A percentile compares a stretch with the other conserved stretches of the same genome.
phyloP scores from a whole-genome alignment of 306 rosid species.

The Bauhinia variegata region DNA sequence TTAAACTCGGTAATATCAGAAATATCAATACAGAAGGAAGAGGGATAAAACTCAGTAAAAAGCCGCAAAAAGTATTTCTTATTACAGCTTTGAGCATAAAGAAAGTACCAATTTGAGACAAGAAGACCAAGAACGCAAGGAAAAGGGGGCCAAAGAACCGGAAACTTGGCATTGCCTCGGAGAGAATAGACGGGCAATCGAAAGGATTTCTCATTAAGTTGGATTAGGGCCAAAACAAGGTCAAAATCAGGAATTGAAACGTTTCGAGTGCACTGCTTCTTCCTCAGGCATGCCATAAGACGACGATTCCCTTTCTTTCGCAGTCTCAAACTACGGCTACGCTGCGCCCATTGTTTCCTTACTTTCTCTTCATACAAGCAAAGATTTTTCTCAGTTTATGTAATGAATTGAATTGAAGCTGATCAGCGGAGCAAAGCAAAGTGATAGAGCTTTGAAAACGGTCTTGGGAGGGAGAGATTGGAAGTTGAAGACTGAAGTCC shows the following conservation, averaged over 20 bases:
- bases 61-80: neutral
- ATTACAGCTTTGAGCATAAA: constrained; percentile 17
- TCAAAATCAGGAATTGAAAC: constrained; percentile 36
- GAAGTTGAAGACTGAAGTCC: neutral
- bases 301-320: constrained; percentile 33
- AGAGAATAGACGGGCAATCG: constrained; percentile 35
- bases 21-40: neutral
- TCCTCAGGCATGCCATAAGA: constrained; percentile 76
- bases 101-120: constrained; percentile 63
- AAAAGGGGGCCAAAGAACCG: constrained; percentile 42
- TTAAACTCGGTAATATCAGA: too few species aligned
- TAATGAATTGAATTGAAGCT: constrained; percentile 33
- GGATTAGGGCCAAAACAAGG: constrained; percentile 47
- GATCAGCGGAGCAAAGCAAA: neutral
- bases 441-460: neutral
- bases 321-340: constrained; percentile 25
- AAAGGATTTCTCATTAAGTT: constrained; percentile 33
- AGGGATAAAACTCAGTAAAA: constrained; percentile 3
- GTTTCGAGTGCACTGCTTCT: constrained; percentile 38
- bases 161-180: constrained; percentile 40
- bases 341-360: constrained; percentile 13
- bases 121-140: constrained; percentile 51
- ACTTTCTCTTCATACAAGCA: neutral
- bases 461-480: constrained; percentile 10
- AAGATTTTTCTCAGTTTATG: neutral